Conservation (phyloP, 225 moss, liverwort and hornwort genomes). For the Neckera pumila region DNA sequence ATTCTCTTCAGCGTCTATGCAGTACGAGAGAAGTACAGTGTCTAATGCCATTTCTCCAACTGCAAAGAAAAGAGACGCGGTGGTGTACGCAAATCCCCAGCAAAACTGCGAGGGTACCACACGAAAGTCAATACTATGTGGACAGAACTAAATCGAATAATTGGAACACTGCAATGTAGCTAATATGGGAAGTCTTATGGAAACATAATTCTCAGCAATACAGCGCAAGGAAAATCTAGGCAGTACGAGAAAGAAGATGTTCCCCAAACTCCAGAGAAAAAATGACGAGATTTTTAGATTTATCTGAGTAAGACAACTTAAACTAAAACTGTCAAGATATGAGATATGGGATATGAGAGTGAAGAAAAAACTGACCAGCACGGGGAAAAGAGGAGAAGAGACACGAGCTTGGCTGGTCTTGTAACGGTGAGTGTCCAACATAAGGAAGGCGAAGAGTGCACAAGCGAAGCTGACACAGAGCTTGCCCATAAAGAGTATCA, state of each 20-base stretch:
- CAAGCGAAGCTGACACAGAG: slow-evolving; percentile 57
- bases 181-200: fast-evolving
- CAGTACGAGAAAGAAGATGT: neutral
- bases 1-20: slow-evolving; percentile 78
- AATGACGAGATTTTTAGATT: fast-evolving
- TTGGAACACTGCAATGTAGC: no score
- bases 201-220: no score
- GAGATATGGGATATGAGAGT: fast-evolving
- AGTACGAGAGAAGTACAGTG: slow-evolving; percentile 62
- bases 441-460: slow-evolving; percentile 62
- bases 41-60: slow-evolving; percentile 88
- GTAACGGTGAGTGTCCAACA: slow-evolving; percentile 79
- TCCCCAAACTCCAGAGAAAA: fast-evolving
- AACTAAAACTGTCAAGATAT: neutral
- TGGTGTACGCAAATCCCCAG: slow-evolving; percentile 57
- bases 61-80: slow-evolving; percentile 61
- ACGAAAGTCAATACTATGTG: neutral
- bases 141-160: fast-evolving
- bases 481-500: slow-evolving; percentile 71
- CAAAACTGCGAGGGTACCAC: slow-evolving; percentile 46
- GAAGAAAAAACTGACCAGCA: slow-evolving; percentile 31
- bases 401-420: slow-evolving; percentile 58
- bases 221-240: fast-evolving
- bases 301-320: no score
- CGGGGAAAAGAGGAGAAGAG: slow-evolving; percentile 82